Base-by-base conservation (phyloP, 805 yeast species). In the Maudiozyma barnettii region DNA sequence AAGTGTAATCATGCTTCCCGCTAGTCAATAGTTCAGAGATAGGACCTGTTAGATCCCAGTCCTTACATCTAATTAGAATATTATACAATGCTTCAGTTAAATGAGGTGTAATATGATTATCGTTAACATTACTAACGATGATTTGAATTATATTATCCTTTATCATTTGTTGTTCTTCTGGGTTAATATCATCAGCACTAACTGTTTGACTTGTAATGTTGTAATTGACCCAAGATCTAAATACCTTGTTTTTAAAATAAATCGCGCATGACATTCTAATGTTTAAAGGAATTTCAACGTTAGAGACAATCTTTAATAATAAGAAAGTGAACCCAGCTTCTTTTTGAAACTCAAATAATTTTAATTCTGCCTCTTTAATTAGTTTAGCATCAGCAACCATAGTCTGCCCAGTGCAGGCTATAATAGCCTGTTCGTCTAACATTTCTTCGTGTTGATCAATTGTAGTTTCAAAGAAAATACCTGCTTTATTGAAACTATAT, bases 241-340 rank as follows among this genome's bases (percentile, higher is more conserved):
- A 72, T 30, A 83, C 68, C 48, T 77, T 71, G 61, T 84, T 84
- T 59, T 84, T 84, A 63, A 82, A 77, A 59, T 77, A 82, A 5
- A 84, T 82, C 0, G 84, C 81, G 5, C 83, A 73, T 12, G 86
- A 82, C 50, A 76, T 67, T 49, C 79, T 71, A 44, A 78, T 72
- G 12, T 70, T 68, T 6, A 56, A 50, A 5, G 77, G 67, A 29
- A 70, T 65, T 4, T 68, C 63, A 3, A 61, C 61, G 53, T 79
- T 82, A 9, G 67, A 60, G 13, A 76, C 69, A 41, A 79, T 65
- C 37, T 73, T 76, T 26, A 80, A 64, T 42, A 79, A 66, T 56
- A 76, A 77, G 13, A 72, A 67, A 1, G 82, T 75, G 61, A 79
- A 78, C 3, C 84, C 84, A 1, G 76, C 73, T 51, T 75, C 77